Base-by-base conservation (phyloP, 352 stramenopile species). In the Phytophthora sojae region DNA sequence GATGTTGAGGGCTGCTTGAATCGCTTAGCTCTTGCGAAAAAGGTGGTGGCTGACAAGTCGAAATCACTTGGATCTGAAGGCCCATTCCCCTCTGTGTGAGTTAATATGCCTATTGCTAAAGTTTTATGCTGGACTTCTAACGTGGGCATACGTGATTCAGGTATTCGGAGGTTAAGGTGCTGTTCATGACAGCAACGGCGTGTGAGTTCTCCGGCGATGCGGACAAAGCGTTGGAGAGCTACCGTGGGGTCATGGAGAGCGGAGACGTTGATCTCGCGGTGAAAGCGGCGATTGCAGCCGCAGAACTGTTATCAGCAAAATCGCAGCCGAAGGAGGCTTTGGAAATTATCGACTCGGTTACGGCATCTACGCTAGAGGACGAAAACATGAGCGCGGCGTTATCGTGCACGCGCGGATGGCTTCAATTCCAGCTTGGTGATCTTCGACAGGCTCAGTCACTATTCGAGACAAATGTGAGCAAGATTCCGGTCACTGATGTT, bases 1-100 rank as follows among this genome's bases (percentile, higher is more conserved):
- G 86, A 94, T 45, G 80, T 92, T 3, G 86, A 94, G 63, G 79
- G 79, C 45, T 91, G 83, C 54, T 44, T 92, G 19, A 79, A 72
- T 58, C 86, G 85, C 11, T 58, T 94, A 19, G 61, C 75, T 11
- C 64, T 82, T 23, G 79, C 76, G 0, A 84, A 77, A 53, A 76
- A 74, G 3, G 45, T 86, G 29, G 72, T 88, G 7, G 29, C 51
- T 19, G 80, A 91, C 25, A 94, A 94, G 61, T 45, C 64, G 2
- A 64, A 70, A 19, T 45, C 52, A 9, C 61, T 94, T 29, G 85
- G 82, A 12, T 83, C 71, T 14, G 49, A 56, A 17, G 25, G 64
- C 21, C 85, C 81, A 6, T 75, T 77, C 14, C 3, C 70, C 9
- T 57, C 62, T 3, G 42, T 94, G 73, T 94, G 83, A 45, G 83